phyloP scores from a whole-genome alignment of 73 alveolate species.

The Tetrahymena thermophila region DNA sequence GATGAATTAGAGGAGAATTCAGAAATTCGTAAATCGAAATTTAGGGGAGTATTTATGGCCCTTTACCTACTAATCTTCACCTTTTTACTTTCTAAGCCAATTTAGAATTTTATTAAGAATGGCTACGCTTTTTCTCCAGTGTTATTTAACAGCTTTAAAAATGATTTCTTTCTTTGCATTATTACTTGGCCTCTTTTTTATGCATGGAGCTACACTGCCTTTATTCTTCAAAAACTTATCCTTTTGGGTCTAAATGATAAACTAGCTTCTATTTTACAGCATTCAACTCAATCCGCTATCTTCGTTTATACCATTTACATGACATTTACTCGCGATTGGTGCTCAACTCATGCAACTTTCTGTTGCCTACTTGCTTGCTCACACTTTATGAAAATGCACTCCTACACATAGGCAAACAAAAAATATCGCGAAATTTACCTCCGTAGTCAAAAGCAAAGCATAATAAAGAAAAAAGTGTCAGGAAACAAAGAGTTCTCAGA shows the following conservation, averaged over 20 bases:
- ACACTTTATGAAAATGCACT: slow-evolving; percentile 48
- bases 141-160: slow-evolving; percentile 7
- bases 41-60: slow-evolving; percentile 41
- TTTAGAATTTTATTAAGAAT: slow-evolving; percentile 8
- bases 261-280: not conserved
- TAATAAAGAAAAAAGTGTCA: not conserved
- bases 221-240: not conserved
- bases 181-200: slow-evolving; percentile 41
- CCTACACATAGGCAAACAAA: slow-evolving; percentile 42
- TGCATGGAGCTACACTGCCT: slow-evolving; percentile 37
- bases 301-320: slow-evolving; percentile 25
- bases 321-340: slow-evolving; percentile 44
- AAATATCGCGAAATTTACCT: not conserved
- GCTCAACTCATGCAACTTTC: slow-evolving; percentile 30
- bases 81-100: slow-evolving; percentile 20
- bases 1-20: slow-evolving; percentile 35
- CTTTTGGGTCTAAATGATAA: slow-evolving; percentile 11
- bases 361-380: slow-evolving; percentile 15
- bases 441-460: not conserved
- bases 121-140: slow-evolving; percentile 17
- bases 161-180: slow-evolving; percentile 25
- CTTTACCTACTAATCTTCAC: slow-evolving; percentile 7
- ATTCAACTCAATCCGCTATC: slow-evolving; percentile 25
- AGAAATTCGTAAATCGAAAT: slow-evolving; percentile 19
- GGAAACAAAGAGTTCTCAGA: not conserved